Percentiles rank a stretch among this genome's conserved stretches.
phyloP scores from a whole-genome alignment of 441 rosid species.

The Geranium incanum region DNA sequence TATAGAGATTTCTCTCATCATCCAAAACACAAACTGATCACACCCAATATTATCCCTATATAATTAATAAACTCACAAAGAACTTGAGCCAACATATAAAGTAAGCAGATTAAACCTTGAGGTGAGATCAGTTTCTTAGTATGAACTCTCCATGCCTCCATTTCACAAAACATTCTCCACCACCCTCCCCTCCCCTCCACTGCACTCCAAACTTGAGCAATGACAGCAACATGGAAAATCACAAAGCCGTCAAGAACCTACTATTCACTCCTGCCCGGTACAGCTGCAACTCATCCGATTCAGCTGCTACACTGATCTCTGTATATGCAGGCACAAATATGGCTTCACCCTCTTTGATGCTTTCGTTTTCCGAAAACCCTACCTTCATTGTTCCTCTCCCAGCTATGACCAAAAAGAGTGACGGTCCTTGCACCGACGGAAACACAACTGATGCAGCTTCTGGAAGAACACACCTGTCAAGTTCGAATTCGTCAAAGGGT shows the following conservation, averaged over 20 bases:
- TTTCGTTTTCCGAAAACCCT: conserved; percentile 16
- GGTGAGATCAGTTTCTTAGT: no score
- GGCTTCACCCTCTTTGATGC: conserved; percentile 34
- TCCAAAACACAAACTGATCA: background rate
- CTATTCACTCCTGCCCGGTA: conserved; percentile 45
- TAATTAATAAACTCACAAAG: background rate
- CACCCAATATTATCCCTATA: background rate
- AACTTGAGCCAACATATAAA: background rate
- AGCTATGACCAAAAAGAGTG: conserved; percentile 28
- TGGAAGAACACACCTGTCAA: conserved; percentile 38
- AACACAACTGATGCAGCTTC: conserved; percentile 25
- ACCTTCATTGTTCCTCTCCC: conserved; percentile 29
- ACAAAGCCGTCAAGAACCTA: conserved; percentile 31
- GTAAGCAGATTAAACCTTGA: no score
- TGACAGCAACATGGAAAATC: conserved; percentile 6
- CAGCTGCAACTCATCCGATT: conserved; percentile 29
- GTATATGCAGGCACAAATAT: conserved; percentile 35
- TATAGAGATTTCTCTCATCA: background rate
- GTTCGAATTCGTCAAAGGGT: conserved; percentile 48
- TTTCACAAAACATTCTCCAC: no score
- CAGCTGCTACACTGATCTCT: conserved; percentile 28
- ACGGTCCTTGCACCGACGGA: conserved; percentile 36
- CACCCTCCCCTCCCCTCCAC: no score
- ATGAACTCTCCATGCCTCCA: no score
- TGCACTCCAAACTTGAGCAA: background rate